These are phyloP conservation scores for Croton setiger DNA, from an alignment of 441 rosid species.

Conservation along the genomic window DNA sequence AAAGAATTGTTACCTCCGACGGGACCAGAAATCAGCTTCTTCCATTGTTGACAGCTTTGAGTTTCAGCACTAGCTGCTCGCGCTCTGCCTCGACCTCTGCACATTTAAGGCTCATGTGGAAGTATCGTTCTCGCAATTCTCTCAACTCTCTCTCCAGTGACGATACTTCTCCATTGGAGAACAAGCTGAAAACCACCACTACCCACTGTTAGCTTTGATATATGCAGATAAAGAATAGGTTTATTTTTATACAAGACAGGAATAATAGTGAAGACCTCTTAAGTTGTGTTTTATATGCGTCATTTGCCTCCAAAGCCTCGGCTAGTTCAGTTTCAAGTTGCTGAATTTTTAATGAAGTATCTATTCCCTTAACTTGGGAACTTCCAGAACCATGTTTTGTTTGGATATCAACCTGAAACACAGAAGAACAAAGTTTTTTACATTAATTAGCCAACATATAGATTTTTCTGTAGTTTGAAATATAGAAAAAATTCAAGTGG, in stretches of 20 bases:
- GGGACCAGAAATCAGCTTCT: conserved; percentile 28
- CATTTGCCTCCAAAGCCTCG: conserved; percentile 51
- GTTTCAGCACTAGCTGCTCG: conserved; percentile 50
- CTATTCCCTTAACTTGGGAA: conserved; percentile 23
- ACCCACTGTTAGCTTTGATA: conserved; percentile 7
- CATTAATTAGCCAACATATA: not conserved
- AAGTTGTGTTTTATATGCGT: conserved; percentile 47
- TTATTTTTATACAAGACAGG: not conserved
- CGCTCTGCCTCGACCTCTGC: conserved; percentile 60
- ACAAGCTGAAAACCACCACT: conserved; percentile 33
- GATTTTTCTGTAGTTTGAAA: too few species aligned
- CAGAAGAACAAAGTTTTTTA: not conserved
- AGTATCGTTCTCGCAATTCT: conserved; percentile 48
- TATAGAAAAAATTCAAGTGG: not conserved
- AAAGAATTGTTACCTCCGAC: not conserved
- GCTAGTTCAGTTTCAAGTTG: conserved; percentile 49
- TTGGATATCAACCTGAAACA: conserved; percentile 34
- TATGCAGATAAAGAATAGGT: not conserved
- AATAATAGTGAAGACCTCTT: conserved; percentile 33
- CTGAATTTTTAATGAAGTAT: conserved; percentile 38
- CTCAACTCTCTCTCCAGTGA: conserved; percentile 42
- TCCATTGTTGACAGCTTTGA: conserved; percentile 34
- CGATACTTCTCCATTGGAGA: conserved; percentile 25
- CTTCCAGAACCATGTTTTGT: conserved; percentile 15
- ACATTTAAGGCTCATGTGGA: conserved; percentile 62